Conservation (phyloP, 495 filamentous ascomycete genomes). For the Friedmanniomyces endolithicus region DNA sequence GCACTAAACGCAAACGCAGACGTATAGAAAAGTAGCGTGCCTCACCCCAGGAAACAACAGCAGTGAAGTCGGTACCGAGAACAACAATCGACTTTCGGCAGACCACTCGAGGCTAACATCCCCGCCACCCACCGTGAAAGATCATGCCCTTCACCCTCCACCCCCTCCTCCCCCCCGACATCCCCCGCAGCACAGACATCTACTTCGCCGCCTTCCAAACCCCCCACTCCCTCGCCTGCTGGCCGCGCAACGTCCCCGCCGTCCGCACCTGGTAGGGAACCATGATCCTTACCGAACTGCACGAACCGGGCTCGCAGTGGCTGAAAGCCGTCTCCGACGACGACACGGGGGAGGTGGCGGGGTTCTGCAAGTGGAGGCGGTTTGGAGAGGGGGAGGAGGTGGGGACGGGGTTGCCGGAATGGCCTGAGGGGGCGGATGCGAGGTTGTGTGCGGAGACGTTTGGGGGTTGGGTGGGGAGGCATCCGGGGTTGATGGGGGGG, state of each 20-base stretch:
- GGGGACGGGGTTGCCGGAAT: constrained; percentile 11
- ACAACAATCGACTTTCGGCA: too few species aligned
- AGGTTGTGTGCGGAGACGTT: constrained; percentile 15
- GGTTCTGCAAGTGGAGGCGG: constrained; percentile 10
- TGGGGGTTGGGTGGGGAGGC: constrained; percentile 10
- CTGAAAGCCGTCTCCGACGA: constrained; percentile 10
- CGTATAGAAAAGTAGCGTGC: too few species aligned
- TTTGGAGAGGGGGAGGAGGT: not conserved
- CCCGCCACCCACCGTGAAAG: too few species aligned
- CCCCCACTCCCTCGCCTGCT: constrained; percentile 16
- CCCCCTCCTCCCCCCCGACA: constrained; percentile 4
- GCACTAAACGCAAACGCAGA: too few species aligned
- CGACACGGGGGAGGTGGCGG: constrained; percentile 1
- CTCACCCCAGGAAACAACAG: too few species aligned
- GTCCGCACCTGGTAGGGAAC: constrained; percentile 18
- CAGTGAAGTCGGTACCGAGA: too few species aligned
- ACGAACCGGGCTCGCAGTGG: constrained; percentile 11
- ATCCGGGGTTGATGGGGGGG: constrained; percentile 9
- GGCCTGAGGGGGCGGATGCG: constrained; percentile 16
- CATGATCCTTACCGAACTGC: constrained; percentile 14
- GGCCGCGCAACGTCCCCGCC: constrained; percentile 14
- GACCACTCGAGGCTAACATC: too few species aligned
- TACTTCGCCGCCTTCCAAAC: constrained; percentile 22
- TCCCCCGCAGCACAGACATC: constrained; percentile 6
- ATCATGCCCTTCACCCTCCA: constrained; percentile 8